Evolutionary conservation across 352 stramenopile species (phyloP), one percentile per base, ranked within the genome.

Genomic region (Stramenopiles sp.): DNA sequence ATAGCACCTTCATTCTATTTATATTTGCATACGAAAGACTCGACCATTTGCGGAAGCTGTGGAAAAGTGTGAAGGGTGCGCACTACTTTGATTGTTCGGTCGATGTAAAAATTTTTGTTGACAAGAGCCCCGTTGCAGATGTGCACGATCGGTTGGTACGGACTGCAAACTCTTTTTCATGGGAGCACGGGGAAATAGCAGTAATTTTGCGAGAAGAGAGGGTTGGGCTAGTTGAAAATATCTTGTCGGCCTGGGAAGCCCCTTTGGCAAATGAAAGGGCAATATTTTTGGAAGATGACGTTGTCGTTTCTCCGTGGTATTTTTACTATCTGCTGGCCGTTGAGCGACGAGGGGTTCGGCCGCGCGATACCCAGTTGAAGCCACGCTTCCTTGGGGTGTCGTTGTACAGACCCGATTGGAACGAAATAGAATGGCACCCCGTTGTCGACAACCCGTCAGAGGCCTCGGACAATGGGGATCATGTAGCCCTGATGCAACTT

Each of bases 241-340:
- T 71, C 6, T 71, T 71, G 33, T 4, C 33, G 6, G 35, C 35
- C 6, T 71, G 35, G 4, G 53, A 71, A 6, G 53, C 33, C 1
- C 31, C 33, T 71, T 31, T 35, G 33, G 2, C 35, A 71, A 2
- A 71, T 6, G 6, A 31, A 2, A 31, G 53, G 33, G 53, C 12
- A 35, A 2, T 71, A 35, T 71, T 71, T 4, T 71, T 71, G 6
- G 53, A 71, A 71, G 53, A 71, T 6, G 53, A 71, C 12, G 6
- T 71, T 71, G 2, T 71, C 12, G 53, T 71, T 2, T 71, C 53
- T 6, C 33, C 33, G 35, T 71, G 6, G 33, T 71, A 35, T 71
- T 35, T 71, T 31, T 71, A 71, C 35, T 71, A 71, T 6, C 33
- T 71, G 33, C 35, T 71, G 53, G 31, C 4, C 33, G 53, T 71